Base-by-base conservation (phyloP, 2,329 filamentous ascomycete genomes). In the Talaromyces sp. region DNA sequence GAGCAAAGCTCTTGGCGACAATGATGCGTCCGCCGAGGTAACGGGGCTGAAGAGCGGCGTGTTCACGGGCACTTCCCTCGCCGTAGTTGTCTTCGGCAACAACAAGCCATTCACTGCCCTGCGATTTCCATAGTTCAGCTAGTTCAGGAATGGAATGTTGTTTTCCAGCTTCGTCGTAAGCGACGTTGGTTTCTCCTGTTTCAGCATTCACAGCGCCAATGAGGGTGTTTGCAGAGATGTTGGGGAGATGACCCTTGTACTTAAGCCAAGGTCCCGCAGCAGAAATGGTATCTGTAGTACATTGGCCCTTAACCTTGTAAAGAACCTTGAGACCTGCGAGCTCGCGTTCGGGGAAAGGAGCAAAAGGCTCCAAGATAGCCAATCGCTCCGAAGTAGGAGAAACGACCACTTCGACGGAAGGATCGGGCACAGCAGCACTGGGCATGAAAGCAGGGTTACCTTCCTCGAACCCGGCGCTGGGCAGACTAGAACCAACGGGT, bases 41-140 rank as follows among this genome's bases (percentile, higher is more conserved):
- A n/a, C 93, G 86, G 2, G 93, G 93, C 78, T 68, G 67, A n/a
- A 68, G 66, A n/a, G 67, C 67, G n/a, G 67, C 67, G 52, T 68
- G 67, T 50, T 68, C 67, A 50, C 67, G 67, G 3, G 67, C 67
- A 59, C 66, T 67, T 19, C 93, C 93, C 78, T 97, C 93, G 69
- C 93, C 93, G 81, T 97, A 97, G 85, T 99, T 99, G 81, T 96
- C 92, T 82, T 99, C 95, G 19, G 94, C 95, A 33, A 99, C 91
- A 13, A 98, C 93, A 65, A 98, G 86, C 95, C 95, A 99, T 68
- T 90, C 86, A 71, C 87, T 86, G 9, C 86, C 87, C 69, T 88
- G 82, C 25, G 86, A 83, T 77, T 92, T 92, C 94, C 94, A 99
- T 69, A 87, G 85, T 75, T 87, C 87, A 1, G 90, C 95, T 13